These are phyloP conservation scores for Rubroshorea leprosula DNA, from an alignment of 345 rosid genomes.

Conservation along the genomic window DNA sequence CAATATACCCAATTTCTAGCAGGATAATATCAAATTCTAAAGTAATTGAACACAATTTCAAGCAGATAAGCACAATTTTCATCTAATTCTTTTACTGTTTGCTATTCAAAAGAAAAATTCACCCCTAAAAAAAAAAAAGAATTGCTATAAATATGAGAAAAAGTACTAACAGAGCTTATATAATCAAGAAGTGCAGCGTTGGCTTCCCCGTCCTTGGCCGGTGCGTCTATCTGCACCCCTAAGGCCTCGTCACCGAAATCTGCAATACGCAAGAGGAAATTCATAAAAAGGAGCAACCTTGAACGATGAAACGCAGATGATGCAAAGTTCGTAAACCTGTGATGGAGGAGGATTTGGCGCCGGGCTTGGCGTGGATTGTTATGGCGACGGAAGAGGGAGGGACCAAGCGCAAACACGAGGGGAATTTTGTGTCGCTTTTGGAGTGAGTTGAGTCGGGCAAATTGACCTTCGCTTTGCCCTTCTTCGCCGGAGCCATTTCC, in stretches of 20 bases:
- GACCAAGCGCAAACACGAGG: slow-evolving; percentile 55
- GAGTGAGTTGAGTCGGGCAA: too few species aligned
- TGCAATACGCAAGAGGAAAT: slow-evolving; percentile 15
- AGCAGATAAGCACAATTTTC: too few species aligned
- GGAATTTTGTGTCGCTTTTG: too few species aligned
- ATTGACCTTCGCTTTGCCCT: too few species aligned
- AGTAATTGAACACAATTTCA: too few species aligned
- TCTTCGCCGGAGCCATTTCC: too few species aligned
- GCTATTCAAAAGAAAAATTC: not conserved
- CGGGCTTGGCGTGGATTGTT: slow-evolving; percentile 95
- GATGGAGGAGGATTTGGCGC: slow-evolving; percentile 80
- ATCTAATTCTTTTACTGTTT: too few species aligned
- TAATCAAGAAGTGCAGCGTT: slow-evolving; percentile 83
- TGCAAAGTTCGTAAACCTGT: slow-evolving; percentile 41
- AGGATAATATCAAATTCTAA: too few species aligned
- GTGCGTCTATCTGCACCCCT: slow-evolving; percentile 87
- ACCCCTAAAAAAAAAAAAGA: not conserved
- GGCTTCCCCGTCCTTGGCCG: slow-evolving; percentile 92
- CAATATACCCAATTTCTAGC: too few species aligned
- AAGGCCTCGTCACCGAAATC: slow-evolving; percentile 79
- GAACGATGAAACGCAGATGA: not conserved
- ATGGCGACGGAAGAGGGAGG: slow-evolving; percentile 80
- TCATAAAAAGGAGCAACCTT: not conserved
- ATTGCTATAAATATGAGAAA: not conserved
- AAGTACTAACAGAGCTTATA: slow-evolving; percentile 66